Evolutionary conservation across 768 basidiomycete genomes (phyloP).

Genomic region (Chalciporus pseudorubinellus): DNA sequence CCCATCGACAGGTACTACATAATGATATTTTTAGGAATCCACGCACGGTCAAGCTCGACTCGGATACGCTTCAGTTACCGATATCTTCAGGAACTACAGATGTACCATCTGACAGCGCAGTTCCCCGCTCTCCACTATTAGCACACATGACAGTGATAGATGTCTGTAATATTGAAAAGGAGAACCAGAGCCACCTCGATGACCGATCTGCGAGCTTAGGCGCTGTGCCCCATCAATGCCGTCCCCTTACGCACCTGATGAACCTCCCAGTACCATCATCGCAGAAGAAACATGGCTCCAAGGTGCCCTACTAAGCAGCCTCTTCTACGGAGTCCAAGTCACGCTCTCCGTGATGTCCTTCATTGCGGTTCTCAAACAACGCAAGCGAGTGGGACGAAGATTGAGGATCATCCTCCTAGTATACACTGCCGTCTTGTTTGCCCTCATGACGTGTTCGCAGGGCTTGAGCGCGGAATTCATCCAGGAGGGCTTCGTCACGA

Average conservation of each 20-base stretch:
- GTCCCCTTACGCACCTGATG: not conserved
- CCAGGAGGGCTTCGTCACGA: slow-evolving; percentile 26
- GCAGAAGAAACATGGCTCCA: slow-evolving; percentile 14
- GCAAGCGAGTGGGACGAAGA: not conserved
- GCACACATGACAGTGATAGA: no score
- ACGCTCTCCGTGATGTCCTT: slow-evolving; percentile 1
- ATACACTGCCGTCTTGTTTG: slow-evolving; percentile 3
- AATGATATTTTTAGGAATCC: no score
- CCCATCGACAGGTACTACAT: no score
- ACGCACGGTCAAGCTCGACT: no score
- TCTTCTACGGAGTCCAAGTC: slow-evolving; percentile 13
- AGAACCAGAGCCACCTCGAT: no score
- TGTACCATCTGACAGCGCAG: no score
- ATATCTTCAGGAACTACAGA: no score
- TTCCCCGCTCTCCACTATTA: no score
- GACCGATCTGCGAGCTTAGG: no score
- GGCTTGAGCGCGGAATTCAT: slow-evolving; percentile 15
- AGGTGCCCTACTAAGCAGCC: slow-evolving; percentile 7
- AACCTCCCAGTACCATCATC: slow-evolving; percentile 1
- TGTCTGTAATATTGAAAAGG: no score
- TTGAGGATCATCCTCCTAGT: not conserved
- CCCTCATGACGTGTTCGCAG: slow-evolving; percentile 15
- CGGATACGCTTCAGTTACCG: no score
- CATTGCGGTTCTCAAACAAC: not conserved
- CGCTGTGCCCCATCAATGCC: not conserved